A percentile compares a stretch with the other conserved stretches of the same genome.
These are phyloP conservation scores for Sclerotinia trifoliorum DNA, from an alignment of 2,329 filamentous ascomycete species.

Conservation along the genomic window DNA sequence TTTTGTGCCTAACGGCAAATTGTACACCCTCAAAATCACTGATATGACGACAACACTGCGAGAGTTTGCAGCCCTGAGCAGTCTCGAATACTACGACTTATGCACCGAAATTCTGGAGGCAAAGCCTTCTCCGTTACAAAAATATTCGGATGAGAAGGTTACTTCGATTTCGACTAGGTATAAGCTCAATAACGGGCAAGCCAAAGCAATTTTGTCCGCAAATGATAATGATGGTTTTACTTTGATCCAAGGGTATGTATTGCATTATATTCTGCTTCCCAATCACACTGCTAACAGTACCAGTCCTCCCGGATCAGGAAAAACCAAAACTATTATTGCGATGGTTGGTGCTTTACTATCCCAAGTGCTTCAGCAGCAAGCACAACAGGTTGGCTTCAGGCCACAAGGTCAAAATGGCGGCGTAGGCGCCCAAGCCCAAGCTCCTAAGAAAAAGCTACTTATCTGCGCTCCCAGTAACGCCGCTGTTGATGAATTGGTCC, in stretches of 20 bases:
- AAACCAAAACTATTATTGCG: slow-evolving; percentile 96
- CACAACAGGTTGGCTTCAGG: slow-evolving; percentile 31
- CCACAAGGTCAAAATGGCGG: slow-evolving; percentile 39
- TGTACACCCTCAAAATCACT: slow-evolving; percentile 79
- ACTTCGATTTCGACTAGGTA: slow-evolving; percentile 71
- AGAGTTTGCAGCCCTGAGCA: slow-evolving; percentile 89
- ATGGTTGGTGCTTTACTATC: slow-evolving; percentile 88
- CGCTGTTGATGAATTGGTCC: slow-evolving; percentile 91
- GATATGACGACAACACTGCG: slow-evolving; percentile 94
- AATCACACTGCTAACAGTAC: slow-evolving; percentile 33
- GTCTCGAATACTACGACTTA: slow-evolving; percentile 91
- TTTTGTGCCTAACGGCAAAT: slow-evolving; percentile 66
- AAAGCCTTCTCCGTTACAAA: slow-evolving; percentile 83
- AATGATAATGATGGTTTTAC: slow-evolving; percentile 97
- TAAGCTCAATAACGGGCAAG: slow-evolving; percentile 82
- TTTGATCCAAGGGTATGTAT: slow-evolving; percentile 76
- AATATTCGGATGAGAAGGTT: slow-evolving; percentile 73
- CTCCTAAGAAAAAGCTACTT: slow-evolving; percentile 74
- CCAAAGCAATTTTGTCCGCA: slow-evolving; percentile 86
- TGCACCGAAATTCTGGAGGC: slow-evolving; percentile 89
- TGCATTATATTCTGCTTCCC: neutral
- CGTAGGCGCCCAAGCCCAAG: slow-evolving; percentile 40
- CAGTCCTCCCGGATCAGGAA: slow-evolving; percentile 90
- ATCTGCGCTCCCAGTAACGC: slow-evolving; percentile 99
- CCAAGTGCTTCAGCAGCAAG: slow-evolving; percentile 43